Base-by-base conservation (phyloP, 2,329 filamentous ascomycete genomes). In the Penicillium sp. region DNA sequence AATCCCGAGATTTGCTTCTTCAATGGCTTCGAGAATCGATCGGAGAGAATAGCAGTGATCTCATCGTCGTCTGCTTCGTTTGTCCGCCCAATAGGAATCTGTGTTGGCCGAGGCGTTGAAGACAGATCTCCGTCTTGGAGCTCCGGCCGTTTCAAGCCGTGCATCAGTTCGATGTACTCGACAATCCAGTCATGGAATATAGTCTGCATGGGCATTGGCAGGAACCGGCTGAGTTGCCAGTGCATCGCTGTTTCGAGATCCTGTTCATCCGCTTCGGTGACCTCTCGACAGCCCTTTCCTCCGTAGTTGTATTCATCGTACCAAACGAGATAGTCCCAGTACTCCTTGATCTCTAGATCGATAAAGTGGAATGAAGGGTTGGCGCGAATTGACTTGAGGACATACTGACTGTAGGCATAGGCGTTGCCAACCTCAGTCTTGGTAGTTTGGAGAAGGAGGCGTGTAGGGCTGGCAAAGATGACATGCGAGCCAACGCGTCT, bases 301-400 rank as follows among this genome's bases (percentile, higher is more conserved):
- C 94, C 96, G 69, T 97, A 97, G 79, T 99, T 99, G 81, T 93
- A 97, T 75, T 97, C 91, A 67, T 99, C 94, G 66, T 97, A 97
- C 94, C 94, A 99, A 4, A 97, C 87, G 0, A 99, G 86, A 69
- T 97, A 97, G 74, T 99, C 94, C 94, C 94, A 99, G 75, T 97
- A 99, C 73, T 99, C 94, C 66, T 93, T 96, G 75, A 99, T 94
- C 67, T 97, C 91, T 3, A 99, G 82, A 68, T 99, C 94, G 62
- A 99, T 87, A 71, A 99, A 99, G 74, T 97, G 91, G 77, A 99
- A 99, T 0, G 97, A 83, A 0, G 94, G 92, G 70, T 97, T 97
- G 56, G 87, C 87, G 75, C 96, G 93, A 78, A 99, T 97, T 0
- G 93, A 96, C 78, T 97, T 97, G 69, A 99, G 83, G 61, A 99